Evolutionary conservation across 1,284 basidiomycete species (phyloP).

Genomic region (Cryptococcus sp.): DNA sequence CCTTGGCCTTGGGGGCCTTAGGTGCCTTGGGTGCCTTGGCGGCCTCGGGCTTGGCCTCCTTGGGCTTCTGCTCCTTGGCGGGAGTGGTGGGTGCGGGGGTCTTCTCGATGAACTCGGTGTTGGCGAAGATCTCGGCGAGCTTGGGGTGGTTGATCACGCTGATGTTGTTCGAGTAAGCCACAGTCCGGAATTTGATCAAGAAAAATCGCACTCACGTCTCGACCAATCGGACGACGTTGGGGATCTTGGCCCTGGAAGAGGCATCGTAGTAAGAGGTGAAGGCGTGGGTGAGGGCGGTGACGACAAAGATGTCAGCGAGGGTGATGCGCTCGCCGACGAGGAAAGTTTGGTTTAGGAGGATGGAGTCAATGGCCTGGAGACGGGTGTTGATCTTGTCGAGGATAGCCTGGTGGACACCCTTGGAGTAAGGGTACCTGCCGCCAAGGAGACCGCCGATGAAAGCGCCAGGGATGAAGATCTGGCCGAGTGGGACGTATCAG

Average conservation of each 20-base stretch:
- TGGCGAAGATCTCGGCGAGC: constrained; percentile 64
- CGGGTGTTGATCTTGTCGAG: constrained; percentile 33
- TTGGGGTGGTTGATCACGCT: constrained; percentile 75
- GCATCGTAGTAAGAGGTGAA: constrained; percentile 62
- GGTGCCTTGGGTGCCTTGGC: constrained; percentile 46
- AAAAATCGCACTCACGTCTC: constrained; percentile 60
- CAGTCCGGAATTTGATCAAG: neutral
- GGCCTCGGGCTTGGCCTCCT: constrained; percentile 58
- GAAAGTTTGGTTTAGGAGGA: constrained; percentile 81
- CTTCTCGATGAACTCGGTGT: constrained; percentile 67
- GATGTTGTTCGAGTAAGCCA: constrained; percentile 6
- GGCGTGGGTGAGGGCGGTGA: constrained; percentile 60
- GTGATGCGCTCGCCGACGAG: constrained; percentile 93
- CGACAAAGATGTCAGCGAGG: constrained; percentile 80
- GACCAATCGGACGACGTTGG: constrained; percentile 78
- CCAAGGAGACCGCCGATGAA: constrained; percentile 56
- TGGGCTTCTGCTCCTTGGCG: constrained; percentile 57
- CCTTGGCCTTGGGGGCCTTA: constrained; percentile 61
- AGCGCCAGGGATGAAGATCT: constrained; percentile 44
- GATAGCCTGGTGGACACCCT: constrained; percentile 58
- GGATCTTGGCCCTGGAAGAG: constrained; percentile 64
- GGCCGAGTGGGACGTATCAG: neutral
- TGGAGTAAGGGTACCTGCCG: constrained; percentile 60
- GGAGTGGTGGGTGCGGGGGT: constrained; percentile 71
- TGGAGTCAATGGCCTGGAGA: constrained; percentile 62